These are phyloP conservation scores for Apiospora koreana DNA, from an alignment of 2,329 filamentous ascomycete genomes.

Conservation along the genomic window DNA sequence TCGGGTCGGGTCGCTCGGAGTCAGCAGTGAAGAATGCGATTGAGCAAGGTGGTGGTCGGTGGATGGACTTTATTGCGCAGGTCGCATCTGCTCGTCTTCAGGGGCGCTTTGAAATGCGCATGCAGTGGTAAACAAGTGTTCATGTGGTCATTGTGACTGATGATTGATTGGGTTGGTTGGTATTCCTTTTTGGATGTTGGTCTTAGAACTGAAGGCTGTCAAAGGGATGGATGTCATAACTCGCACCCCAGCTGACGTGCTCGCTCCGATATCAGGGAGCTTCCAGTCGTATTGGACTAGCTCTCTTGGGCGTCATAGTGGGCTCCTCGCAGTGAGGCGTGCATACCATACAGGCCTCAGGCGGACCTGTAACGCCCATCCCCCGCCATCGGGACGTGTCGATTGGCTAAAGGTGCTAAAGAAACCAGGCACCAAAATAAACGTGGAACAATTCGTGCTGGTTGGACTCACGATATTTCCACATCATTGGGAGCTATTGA, in stretches of 20 bases:
- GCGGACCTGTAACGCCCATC: neutral
- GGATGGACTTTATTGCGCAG: slow-evolving; percentile 4
- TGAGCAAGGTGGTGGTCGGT: neutral
- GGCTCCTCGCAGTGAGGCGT: slow-evolving; percentile 1
- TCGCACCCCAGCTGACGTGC: neutral
- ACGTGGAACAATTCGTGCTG: neutral
- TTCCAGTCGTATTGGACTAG: neutral
- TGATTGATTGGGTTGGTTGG: neutral
- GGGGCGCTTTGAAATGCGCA: neutral
- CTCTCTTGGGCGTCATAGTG: neutral
- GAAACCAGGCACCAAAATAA: too few relatives aligned
- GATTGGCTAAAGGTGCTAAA: neutral
- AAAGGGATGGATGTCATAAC: neutral
- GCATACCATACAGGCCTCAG: too few relatives aligned
- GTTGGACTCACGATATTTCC: neutral
- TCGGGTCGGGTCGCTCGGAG: neutral
- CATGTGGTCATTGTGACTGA: neutral
- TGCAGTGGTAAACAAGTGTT: neutral
- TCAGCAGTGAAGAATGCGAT: neutral
- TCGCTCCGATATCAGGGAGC: neutral
- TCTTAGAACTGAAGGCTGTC: neutral
- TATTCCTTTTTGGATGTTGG: neutral
- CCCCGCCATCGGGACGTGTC: neutral
- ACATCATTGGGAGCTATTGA: neutral
- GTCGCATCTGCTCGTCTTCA: slow-evolving; percentile 1